Conservation (phyloP, 164 flowering plant species). For the Umbellularia californica region DNA sequence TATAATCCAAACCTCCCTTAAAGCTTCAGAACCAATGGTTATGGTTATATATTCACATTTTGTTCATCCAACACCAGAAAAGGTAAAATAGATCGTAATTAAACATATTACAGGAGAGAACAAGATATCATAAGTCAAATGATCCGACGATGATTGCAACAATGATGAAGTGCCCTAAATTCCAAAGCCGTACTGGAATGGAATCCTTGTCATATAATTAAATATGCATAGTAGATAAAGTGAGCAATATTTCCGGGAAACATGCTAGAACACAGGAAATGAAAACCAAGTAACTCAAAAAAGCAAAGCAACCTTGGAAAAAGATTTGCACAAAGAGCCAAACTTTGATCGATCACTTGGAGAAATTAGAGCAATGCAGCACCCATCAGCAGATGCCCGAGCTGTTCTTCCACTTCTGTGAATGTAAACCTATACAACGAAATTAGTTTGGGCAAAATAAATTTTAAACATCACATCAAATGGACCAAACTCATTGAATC, state of each 20-base stretch:
- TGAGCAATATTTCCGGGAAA: not conserved
- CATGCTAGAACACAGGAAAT: not conserved
- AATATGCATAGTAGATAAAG: not conserved
- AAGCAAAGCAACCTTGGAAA: conserved; percentile 61
- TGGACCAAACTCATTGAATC: conserved; percentile 2
- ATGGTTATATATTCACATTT: no score
- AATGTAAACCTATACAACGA: conserved; percentile 64
- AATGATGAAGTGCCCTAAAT: not conserved
- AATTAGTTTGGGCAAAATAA: not conserved
- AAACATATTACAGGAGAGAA: no score
- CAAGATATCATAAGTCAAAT: not conserved
- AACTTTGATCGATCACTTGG: conserved; percentile 80
- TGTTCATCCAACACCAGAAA: no score
- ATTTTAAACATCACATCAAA: not conserved
- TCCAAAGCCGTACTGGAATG: not conserved
- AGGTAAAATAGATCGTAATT: no score
- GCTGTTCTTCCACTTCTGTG: conserved; percentile 99
- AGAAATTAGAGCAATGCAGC: conserved; percentile 83
- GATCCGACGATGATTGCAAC: not conserved
- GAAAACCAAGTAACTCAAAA: not conserved
- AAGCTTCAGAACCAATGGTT: no score
- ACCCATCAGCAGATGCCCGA: conserved; percentile 88
- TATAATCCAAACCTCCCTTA: no score
- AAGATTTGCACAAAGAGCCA: conserved; percentile 80
- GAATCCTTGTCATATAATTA: not conserved